A percentile compares a stretch with the other conserved stretches of the same genome.
Evolutionary conservation across 2,329 filamentous ascomycete species (phyloP).

Genomic region (Fusarium sp.): DNA sequence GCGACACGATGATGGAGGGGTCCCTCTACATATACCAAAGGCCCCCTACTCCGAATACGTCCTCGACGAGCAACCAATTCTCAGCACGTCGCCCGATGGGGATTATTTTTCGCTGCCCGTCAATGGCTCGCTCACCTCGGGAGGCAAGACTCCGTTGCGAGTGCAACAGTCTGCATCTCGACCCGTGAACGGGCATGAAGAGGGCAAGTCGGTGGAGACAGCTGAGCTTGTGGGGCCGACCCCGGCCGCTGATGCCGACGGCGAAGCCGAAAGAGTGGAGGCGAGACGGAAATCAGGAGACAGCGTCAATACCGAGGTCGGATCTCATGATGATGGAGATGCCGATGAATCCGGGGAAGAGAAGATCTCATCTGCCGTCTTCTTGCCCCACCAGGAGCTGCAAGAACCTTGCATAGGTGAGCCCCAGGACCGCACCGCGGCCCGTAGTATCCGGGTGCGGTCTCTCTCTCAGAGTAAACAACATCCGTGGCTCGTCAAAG

Average conservation of each 20-base stretch:
- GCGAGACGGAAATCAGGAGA: constrained; percentile 54
- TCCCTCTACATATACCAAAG: constrained; percentile 11
- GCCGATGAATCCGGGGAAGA: constrained; percentile 78
- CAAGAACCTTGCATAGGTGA: constrained; percentile 50
- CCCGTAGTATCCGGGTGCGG: constrained; percentile 63
- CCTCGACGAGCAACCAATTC: constrained; percentile 31
- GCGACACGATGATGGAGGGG: constrained; percentile 28
- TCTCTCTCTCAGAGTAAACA: constrained; percentile 55
- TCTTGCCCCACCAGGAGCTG: constrained; percentile 79
- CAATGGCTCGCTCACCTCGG: constrained; percentile 11
- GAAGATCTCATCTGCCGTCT: constrained; percentile 88
- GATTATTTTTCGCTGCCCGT: constrained; percentile 43
- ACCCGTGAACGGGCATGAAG: constrained; percentile 37
- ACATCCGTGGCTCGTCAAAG: constrained; percentile 70
- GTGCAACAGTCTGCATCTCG: constrained; percentile 30
- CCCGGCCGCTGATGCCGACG: constrained; percentile 39
- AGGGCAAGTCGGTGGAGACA: constrained; percentile 35
- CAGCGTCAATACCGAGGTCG: constrained; percentile 51
- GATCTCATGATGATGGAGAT: constrained; percentile 50
- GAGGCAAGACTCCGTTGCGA: constrained; percentile 27
- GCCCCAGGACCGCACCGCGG: constrained; percentile 50
- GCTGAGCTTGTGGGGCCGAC: constrained; percentile 42
- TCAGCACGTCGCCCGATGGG: constrained; percentile 39
- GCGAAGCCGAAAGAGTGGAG: constrained; percentile 46
- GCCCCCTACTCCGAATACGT: not conserved